phyloP scores from a whole-genome alignment of 148 eudicot genomes.

The Salicornia ramosissima region DNA sequence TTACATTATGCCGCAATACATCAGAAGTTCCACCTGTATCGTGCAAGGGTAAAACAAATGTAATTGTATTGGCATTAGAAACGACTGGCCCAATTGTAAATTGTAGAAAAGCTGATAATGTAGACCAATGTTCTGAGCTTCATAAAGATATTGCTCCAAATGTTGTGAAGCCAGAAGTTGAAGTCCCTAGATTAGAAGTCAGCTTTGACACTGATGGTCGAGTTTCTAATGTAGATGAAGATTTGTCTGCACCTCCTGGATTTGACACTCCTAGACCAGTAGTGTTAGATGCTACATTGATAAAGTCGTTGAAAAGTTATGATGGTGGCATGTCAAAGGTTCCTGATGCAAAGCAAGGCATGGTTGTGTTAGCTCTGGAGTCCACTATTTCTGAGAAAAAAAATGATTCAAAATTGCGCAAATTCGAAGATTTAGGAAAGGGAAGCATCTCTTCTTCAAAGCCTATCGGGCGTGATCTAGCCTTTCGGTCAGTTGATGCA shows the following conservation, averaged over 20 bases:
- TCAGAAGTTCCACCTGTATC: conserved; percentile 30
- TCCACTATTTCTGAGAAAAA: conserved; percentile 20
- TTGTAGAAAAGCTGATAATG: not conserved
- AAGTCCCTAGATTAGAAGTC: conserved; percentile 4
- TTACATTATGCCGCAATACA: conserved; percentile 3
- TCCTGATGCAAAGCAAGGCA: conserved; percentile 18
- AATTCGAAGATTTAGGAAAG: conserved; percentile 5
- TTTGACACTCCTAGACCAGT: conserved; percentile 27
- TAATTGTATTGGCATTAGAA: conserved; percentile 42
- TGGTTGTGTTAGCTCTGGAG: conserved; percentile 40
- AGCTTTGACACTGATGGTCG: conserved; percentile 7
- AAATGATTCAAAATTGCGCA: conserved; percentile 8
- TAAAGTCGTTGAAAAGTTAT: conserved; percentile 13
- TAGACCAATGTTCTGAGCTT: conserved; percentile 14
- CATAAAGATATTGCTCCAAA: conserved; percentile 12
- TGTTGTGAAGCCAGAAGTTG: conserved; percentile 8
- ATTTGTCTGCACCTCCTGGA: conserved; percentile 35
- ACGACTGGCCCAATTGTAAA: conserved; percentile 15
- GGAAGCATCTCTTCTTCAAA: conserved; percentile 9
- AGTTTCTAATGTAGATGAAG: conserved; percentile 26
- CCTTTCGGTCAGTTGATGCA: conserved; percentile 7
- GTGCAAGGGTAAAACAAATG: conserved; percentile 31
- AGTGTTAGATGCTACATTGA: not conserved
- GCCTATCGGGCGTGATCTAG: conserved; percentile 3
- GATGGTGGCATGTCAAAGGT: not conserved